phyloP scores from a whole-genome alignment of 208 protist species.

The Herpetomonas samuelpessoai region DNA sequence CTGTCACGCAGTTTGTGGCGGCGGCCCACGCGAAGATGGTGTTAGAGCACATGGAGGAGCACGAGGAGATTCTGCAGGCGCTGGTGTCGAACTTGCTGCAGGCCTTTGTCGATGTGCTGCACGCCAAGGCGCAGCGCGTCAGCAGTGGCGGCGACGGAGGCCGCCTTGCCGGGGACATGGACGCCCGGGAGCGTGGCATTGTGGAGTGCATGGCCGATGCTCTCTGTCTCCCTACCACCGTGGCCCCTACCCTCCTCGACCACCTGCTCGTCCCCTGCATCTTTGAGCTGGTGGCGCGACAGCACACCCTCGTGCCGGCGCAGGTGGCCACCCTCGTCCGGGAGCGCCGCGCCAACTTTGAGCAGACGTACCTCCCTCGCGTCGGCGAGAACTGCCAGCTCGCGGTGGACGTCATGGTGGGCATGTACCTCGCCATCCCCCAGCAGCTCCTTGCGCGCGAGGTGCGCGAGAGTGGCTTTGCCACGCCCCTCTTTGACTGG shows the following conservation, averaged over 20 bases:
- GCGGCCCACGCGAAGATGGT: slow-evolving; percentile 61
- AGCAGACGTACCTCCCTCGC: slow-evolving; percentile 41
- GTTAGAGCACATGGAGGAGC: slow-evolving; percentile 59
- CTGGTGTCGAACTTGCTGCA: slow-evolving; percentile 68
- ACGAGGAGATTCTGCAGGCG: slow-evolving; percentile 67
- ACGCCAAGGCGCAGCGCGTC: slow-evolving; percentile 50
- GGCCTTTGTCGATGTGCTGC: slow-evolving; percentile 70
- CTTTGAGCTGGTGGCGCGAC: slow-evolving; percentile 47
- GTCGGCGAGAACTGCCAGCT: slow-evolving; percentile 86
- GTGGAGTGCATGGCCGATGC: slow-evolving; percentile 85
- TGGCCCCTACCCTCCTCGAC: slow-evolving; percentile 65
- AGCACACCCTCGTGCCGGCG: slow-evolving; percentile 20
- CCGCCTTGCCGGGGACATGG: slow-evolving; percentile 6
- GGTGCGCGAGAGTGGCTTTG: slow-evolving; percentile 59
- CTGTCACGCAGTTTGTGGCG: slow-evolving; percentile 51
- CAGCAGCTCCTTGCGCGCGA: slow-evolving; percentile 73
- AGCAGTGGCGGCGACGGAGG: slow-evolving; percentile 22
- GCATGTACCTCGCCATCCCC: slow-evolving; percentile 61
- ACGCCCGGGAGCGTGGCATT: slow-evolving; percentile 44
- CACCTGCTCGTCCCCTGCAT: slow-evolving; percentile 71
- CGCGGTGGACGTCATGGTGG: slow-evolving; percentile 75
- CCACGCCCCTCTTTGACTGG: slow-evolving; percentile 78
- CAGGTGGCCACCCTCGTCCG: slow-evolving; percentile 15
- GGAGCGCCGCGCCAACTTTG: slow-evolving; percentile 38
- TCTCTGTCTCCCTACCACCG: slow-evolving; percentile 58